Evolutionary conservation across 257 asterid genomes (phyloP).

Genomic region (Paraleonurus japonicus): DNA sequence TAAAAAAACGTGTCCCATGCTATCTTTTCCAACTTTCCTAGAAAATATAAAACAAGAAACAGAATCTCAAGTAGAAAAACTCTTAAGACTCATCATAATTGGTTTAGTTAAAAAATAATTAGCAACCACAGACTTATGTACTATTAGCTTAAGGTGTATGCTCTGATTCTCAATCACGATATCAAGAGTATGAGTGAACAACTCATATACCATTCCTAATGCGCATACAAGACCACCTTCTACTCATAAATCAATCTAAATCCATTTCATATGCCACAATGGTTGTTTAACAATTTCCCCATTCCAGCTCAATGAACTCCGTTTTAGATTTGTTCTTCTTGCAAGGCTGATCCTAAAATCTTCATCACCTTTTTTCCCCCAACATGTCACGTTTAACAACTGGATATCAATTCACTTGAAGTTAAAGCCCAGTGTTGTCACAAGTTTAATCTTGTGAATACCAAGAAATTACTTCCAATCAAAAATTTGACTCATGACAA

Average conservation of each 20-base stretch:
- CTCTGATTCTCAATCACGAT: background rate
- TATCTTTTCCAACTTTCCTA: background rate
- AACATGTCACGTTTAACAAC: conserved; percentile 3
- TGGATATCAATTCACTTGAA: background rate
- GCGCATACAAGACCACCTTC: background rate
- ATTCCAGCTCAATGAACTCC: background rate
- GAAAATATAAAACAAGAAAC: background rate
- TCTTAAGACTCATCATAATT: background rate
- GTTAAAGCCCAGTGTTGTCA: background rate
- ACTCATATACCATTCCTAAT: no score
- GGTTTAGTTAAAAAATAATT: background rate
- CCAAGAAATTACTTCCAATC: background rate
- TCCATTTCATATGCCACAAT: background rate
- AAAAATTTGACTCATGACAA: background rate
- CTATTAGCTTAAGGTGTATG: background rate
- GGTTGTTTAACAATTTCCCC: background rate
- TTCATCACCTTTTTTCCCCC: background rate
- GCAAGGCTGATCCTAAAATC: background rate
- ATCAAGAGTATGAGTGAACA: background rate
- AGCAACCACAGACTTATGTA: background rate
- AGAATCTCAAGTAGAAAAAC: background rate
- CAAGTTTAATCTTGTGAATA: background rate
- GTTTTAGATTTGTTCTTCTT: background rate
- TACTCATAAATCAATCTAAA: background rate
- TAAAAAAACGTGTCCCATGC: no score